phyloP scores from a whole-genome alignment of 2,329 filamentous ascomycete genomes.

The Microascus cirrosus region DNA sequence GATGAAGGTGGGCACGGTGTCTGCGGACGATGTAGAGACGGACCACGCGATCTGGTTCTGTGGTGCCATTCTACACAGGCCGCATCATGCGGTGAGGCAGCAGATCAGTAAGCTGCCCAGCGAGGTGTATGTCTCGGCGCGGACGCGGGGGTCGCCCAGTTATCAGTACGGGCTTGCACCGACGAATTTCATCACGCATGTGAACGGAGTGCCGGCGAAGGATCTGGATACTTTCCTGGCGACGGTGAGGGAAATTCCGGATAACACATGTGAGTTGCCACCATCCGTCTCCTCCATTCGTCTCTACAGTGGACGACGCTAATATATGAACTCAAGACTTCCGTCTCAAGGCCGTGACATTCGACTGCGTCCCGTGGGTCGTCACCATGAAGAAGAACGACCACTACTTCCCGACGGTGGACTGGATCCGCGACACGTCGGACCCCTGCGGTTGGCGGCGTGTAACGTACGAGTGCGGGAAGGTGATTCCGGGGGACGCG shows the following conservation, averaged over 20 bases:
- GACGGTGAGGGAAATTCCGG: slow-evolving; percentile 77
- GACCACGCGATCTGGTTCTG: slow-evolving; percentile 89
- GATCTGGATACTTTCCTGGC: slow-evolving; percentile 71
- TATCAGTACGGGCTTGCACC: slow-evolving; percentile 89
- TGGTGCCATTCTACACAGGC: slow-evolving; percentile 82
- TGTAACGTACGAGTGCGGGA: slow-evolving; percentile 48
- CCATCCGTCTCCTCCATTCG: neutral
- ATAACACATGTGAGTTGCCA: slow-evolving; percentile 67
- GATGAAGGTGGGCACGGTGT: slow-evolving; percentile 72
- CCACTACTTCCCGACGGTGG: slow-evolving; percentile 73
- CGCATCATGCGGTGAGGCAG: slow-evolving; percentile 91
- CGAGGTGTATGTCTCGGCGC: slow-evolving; percentile 88
- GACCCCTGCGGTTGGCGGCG: slow-evolving; percentile 52
- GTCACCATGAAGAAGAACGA: slow-evolving; percentile 99
- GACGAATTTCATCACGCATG: slow-evolving; percentile 94
- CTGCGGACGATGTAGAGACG: slow-evolving; percentile 85
- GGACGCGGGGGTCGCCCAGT: slow-evolving; percentile 70
- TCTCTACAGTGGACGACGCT: slow-evolving; percentile 6
- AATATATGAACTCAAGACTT: slow-evolving; percentile 52
- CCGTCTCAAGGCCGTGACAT: slow-evolving; percentile 92
- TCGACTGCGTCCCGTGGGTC: slow-evolving; percentile 98
- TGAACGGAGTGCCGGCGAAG: slow-evolving; percentile 79
- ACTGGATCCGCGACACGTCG: slow-evolving; percentile 53
- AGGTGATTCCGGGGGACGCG: slow-evolving; percentile 41
- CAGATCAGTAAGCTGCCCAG: slow-evolving; percentile 95